Evolutionary conservation across 176 grass and related monocot species (phyloP), one percentile per base, ranked within the genome.

Genomic region (Dactylis glomerata): DNA sequence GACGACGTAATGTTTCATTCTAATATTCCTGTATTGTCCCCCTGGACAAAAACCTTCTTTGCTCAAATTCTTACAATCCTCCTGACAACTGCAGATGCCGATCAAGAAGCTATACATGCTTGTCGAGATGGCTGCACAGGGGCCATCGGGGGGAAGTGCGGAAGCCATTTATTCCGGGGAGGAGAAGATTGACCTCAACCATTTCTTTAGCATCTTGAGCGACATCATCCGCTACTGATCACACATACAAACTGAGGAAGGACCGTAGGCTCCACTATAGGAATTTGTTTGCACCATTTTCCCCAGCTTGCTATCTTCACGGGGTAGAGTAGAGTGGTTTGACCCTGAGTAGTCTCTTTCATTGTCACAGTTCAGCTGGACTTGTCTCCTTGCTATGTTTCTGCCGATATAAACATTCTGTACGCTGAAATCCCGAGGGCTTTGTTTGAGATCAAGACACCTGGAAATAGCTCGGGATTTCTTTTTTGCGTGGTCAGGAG

Each of bases 41-140:
- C 0, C 74, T 44, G 68, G 55, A 78, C 38, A 68, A 45, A 68
- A 69, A 13, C n/a, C 47, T 77, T 83, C 37, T 65, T 68, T 85
- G 57, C 47, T 54, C 47, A 89, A 75, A 83, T 86, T n/a, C 40
- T 89, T 42, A 80, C 38, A 34, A 80, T 37, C 40, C 34, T 81
- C 56, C 33, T 9, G 13, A 36, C 89, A 31, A 63, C 89, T 92
- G 57, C 89, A 98, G 96, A 92, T 98, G 90, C 93, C 92, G 6
- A 87, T 98, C 64, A 94, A 95, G 87, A 92, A 90, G 68, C 22
- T 95, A 59, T 95, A 99, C 74, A 98, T 81, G 47, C 87, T 98
- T 49, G 88, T 98, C 17, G 96, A 98, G 91, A 98, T 98, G 96
- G 96, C 96, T 75, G 91, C 89, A 15, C 92, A 98, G 79, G 96